Evolutionary conservation across 805 yeast genomes (phyloP).

Genomic region (Lachancea kluyveri): DNA sequence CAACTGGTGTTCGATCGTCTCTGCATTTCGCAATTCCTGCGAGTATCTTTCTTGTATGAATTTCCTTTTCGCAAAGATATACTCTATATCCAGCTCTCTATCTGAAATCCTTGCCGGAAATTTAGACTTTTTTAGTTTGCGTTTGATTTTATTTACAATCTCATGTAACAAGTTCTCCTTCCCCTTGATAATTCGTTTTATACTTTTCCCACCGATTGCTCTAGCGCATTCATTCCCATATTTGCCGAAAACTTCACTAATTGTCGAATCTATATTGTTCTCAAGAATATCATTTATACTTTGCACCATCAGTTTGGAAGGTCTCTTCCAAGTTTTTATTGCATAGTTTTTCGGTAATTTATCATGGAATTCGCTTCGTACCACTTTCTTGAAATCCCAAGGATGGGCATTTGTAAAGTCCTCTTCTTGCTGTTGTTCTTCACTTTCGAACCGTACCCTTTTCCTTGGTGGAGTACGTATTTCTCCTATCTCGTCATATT

Average conservation of each 20-base stretch:
- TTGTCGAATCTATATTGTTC: constrained; percentile 18
- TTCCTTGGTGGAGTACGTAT: constrained; percentile 6
- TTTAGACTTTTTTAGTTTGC: constrained; percentile 15
- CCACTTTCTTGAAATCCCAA: constrained; percentile 25
- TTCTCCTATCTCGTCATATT: constrained; percentile 1
- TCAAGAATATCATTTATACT: constrained; percentile 20
- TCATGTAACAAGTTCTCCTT: constrained; percentile 18
- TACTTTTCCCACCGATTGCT: constrained; percentile 10
- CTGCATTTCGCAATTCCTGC: constrained; percentile 19
- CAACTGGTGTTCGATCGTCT: constrained; percentile 20
- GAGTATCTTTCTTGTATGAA: constrained; percentile 22
- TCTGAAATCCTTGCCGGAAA: constrained; percentile 22
- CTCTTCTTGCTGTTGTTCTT: constrained; percentile 8
- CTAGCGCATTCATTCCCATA: constrained; percentile 17
- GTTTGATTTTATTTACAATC: constrained; percentile 19
- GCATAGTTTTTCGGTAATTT: constrained; percentile 16
- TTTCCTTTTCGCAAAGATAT: constrained; percentile 26
- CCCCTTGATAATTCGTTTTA: constrained; percentile 12
- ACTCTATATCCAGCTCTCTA: constrained; percentile 26
- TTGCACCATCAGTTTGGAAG: constrained; percentile 14
- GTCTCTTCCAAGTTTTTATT: constrained; percentile 21
- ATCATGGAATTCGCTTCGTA: constrained; percentile 16
- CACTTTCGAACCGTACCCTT: constrained; percentile 8
- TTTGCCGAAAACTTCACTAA: constrained; percentile 20
- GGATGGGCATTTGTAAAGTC: constrained; percentile 7